phyloP scores from a whole-genome alignment of 192 early-diverging fungal species.

The Coemansia sp. region DNA sequence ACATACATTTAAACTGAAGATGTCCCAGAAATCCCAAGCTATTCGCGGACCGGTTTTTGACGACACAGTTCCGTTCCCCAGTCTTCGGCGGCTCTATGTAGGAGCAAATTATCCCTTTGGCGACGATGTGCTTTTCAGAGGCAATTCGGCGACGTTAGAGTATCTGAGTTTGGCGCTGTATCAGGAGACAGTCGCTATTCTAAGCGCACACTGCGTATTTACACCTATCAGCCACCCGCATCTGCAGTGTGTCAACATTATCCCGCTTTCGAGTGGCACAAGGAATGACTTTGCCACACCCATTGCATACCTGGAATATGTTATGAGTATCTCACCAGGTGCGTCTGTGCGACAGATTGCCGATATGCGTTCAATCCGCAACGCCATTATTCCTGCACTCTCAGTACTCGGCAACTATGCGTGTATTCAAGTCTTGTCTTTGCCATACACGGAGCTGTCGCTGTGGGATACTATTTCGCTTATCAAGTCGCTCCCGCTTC shows the following conservation, averaged over 20 bases:
- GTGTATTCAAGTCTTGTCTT: not conserved
- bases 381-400: not conserved
- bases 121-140: conserved; percentile 11
- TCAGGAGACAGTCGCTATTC: not conserved
- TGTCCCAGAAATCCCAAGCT: not conserved
- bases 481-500: not conserved
- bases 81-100: not conserved
- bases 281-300: not conserved
- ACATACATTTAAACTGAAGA: not conserved
- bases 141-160: conserved; percentile 7
- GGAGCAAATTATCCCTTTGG: conserved; percentile 4
- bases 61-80: not conserved
- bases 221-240: not conserved
- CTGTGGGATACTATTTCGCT: not conserved
- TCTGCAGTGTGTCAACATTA: conserved; percentile 1
- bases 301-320: not conserved
- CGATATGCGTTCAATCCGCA: not conserved
- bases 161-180: not conserved
- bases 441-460: not conserved
- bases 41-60: not conserved
- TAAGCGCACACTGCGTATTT: not conserved
- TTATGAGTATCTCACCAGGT: not conserved
- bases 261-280: not conserved
- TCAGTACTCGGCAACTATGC: not conserved
- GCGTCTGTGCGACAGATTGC: not conserved